Evolutionary conservation across 106 monocot genomes (phyloP).

Genomic region (Gastrodia elata): DNA sequence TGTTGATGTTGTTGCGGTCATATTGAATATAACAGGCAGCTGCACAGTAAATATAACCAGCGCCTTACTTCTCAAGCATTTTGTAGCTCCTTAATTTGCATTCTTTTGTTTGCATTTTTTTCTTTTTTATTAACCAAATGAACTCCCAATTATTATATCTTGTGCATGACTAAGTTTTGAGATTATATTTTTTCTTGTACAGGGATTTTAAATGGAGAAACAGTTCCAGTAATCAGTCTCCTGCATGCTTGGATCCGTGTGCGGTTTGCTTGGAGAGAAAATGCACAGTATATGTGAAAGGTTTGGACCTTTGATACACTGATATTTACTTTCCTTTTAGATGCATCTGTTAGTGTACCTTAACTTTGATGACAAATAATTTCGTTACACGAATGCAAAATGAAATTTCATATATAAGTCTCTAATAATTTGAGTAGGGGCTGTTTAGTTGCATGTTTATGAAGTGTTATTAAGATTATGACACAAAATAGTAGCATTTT

Average conservation of each 20-base stretch:
- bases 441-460: too few relatives aligned
- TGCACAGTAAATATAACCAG: neutral
- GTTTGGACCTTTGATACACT: slow-evolving; percentile 15
- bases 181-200: slow-evolving; percentile 3
- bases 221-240: slow-evolving; percentile 25
- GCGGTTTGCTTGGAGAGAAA: slow-evolving; percentile 74
- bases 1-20: too few relatives aligned
- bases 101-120: neutral
- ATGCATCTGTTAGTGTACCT: neutral
- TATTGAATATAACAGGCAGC: neutral
- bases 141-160: neutral
- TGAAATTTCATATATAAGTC: too few relatives aligned
- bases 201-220: slow-evolving; percentile 66
- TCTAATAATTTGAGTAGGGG: too few relatives aligned
- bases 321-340: neutral
- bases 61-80: neutral
- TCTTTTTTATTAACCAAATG: neutral
- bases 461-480: too few relatives aligned
- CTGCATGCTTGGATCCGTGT: slow-evolving; percentile 66
- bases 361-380: neutral
- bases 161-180: neutral
- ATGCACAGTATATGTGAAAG: slow-evolving; percentile 72
- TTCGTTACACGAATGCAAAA: too few relatives aligned
- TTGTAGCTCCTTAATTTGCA: neutral
- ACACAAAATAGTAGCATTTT: too few relatives aligned